Percentiles rank a stretch among this genome's conserved stretches.
Evolutionary conservation across 2,329 filamentous ascomycete genomes (phyloP).

Genomic region (Annulohypoxylon truncatum): DNA sequence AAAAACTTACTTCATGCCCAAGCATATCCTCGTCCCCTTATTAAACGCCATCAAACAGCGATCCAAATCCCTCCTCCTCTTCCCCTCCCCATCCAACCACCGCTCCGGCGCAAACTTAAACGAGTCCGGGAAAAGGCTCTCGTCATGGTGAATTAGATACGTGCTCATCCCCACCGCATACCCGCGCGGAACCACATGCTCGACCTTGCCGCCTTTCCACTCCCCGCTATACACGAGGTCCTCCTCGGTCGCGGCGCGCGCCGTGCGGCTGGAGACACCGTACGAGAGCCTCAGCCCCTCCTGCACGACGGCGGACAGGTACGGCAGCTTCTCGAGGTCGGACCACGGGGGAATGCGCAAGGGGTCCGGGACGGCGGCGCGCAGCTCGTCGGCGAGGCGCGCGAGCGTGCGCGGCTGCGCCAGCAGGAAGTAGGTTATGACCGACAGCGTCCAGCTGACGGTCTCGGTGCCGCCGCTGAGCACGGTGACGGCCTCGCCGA

Average conservation of each 20-base stretch:
- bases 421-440: conserved; percentile 53
- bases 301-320: conserved; percentile 39
- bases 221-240: conserved; percentile 35
- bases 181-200: conserved; percentile 41
- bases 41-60: conserved; percentile 36
- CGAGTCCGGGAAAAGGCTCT: conserved; percentile 39
- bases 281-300: conserved; percentile 43
- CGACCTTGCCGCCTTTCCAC: conserved; percentile 10
- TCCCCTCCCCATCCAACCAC: conserved; percentile 36
- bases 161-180: conserved; percentile 39
- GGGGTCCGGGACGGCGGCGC: conserved; percentile 21
- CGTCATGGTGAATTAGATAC: conserved; percentile 38
- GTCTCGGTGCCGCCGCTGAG: conserved; percentile 55
- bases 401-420: conserved; percentile 46
- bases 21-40: conserved; percentile 43
- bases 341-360: conserved; percentile 31
- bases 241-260: conserved; percentile 38
- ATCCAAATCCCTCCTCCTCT: conserved; percentile 30
- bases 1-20: conserved; percentile 45
- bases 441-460: conserved; percentile 49
- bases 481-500: conserved; percentile 49
- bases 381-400: conserved; percentile 51
- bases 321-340: conserved; percentile 41
- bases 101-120: conserved; percentile 41
- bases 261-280: conserved; percentile 27